phyloP scores from a whole-genome alignment of 2,329 filamentous ascomycete genomes.

The Pseudocercospora vitis region DNA sequence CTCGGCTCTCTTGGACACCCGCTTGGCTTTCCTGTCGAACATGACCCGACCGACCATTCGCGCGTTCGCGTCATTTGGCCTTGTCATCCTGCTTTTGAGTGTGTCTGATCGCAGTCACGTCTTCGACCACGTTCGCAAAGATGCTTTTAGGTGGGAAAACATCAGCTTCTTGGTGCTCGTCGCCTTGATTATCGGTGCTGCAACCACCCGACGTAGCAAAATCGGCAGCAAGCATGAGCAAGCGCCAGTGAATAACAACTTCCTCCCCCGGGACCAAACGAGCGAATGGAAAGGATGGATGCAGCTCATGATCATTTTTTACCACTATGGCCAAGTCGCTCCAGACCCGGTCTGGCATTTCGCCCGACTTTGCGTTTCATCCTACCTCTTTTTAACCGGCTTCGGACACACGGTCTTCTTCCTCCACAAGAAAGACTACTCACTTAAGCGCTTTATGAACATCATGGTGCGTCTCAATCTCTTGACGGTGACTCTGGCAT shows the following conservation, averaged over 20 bases:
- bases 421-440: slow-evolving; percentile 57
- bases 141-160: slow-evolving; percentile 43
- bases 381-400: slow-evolving; percentile 62
- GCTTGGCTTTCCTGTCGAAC: slow-evolving; percentile 7
- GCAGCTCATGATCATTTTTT: slow-evolving; percentile 58
- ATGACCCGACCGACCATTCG: slow-evolving; percentile 5
- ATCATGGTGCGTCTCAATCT: slow-evolving; percentile 60
- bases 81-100: slow-evolving; percentile 40
- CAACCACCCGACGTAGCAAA: slow-evolving; percentile 17
- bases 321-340: slow-evolving; percentile 50
- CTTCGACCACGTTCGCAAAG: slow-evolving; percentile 50
- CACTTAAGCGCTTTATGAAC: slow-evolving; percentile 50
- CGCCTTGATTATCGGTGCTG: slow-evolving; percentile 35
- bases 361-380: slow-evolving; percentile 54
- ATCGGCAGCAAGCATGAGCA: neutral
- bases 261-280: slow-evolving; percentile 57
- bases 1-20: slow-evolving; percentile 16
- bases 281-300: slow-evolving; percentile 68
- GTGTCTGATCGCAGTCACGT: slow-evolving; percentile 57
- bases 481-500: slow-evolving; percentile 54
- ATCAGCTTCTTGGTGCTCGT: slow-evolving; percentile 31
- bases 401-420: slow-evolving; percentile 64
- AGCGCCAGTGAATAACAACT: slow-evolving; percentile 32
- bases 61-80: slow-evolving; percentile 14
- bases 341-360: slow-evolving; percentile 54